Base-by-base conservation (phyloP, 305 asterid genomes). In the Plantago lanceolata region DNA sequence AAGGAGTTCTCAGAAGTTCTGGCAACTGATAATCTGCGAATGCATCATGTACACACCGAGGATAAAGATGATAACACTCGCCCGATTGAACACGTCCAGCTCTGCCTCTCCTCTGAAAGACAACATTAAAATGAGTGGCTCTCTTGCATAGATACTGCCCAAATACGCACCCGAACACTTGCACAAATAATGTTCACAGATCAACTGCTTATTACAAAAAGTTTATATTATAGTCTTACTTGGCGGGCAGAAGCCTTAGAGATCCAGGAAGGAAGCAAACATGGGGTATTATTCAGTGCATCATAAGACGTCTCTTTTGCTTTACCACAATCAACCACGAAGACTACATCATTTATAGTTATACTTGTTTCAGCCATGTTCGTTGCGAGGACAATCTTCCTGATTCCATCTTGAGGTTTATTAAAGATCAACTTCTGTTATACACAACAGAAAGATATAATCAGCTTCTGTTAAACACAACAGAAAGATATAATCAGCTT, bases 81-180 rank as follows among this genome's bases (percentile, higher is more conserved):
- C 98, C 98, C 24, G 97, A 82, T 75, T 92, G 98, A 72, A 92
- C 98, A 74, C 98, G 96, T 18, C 98, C 98, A 35, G 98, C 98
- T 70, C 98, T 87, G 70, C 98, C 98, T 87, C 73, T 89, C 79
- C 98, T 89, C 98, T 92, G 79, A 73, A 50, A 51, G 58, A 70
- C 47, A 74, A 61, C 48, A 73, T 61, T 29, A 61, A 64, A 79
- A 64, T 68, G 13, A 53, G 52, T 45, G 61, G 19, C 15, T 26
- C 40, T 31, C 15, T 18, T 35, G 47, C 57, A 31, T 12, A 29
- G 54, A 55, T 64, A 54, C 9, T 59, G 60, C 61, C 59, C 59
- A 62, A 20, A 67, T 48, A 31, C 37, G 49, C 49, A 60, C 64
- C 56, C 45, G 45, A 44, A 51, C 62, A 18, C 43, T 66, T 40